Evolutionary conservation across 78 protist genomes (phyloP).

Genomic region (Chrysochromulina tobinii): DNA sequence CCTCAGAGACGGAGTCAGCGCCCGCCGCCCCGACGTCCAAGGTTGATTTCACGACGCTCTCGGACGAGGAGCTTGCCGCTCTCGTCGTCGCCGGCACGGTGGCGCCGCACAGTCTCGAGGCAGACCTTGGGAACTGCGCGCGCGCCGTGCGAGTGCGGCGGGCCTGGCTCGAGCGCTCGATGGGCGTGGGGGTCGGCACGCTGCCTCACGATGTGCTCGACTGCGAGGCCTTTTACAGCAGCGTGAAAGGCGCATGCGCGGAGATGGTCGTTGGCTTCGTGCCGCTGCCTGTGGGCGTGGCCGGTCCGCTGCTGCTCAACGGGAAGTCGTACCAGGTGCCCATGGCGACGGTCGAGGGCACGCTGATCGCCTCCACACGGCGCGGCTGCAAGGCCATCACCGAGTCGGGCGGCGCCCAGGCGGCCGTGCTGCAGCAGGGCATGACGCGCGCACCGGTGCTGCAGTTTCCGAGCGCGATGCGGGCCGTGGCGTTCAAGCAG

Average conservation of each 20-base stretch:
- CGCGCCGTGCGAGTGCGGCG: slow-evolving; percentile 70
- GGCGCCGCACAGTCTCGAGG: slow-evolving; percentile 53
- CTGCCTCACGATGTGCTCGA: background rate
- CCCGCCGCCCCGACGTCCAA: no score
- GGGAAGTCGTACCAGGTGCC: slow-evolving; percentile 62
- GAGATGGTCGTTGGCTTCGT: slow-evolving; percentile 89
- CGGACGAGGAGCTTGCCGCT: background rate
- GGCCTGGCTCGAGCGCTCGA: background rate
- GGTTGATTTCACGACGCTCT: no score
- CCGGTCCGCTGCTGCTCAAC: slow-evolving; percentile 79
- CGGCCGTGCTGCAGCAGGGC: slow-evolving; percentile 53
- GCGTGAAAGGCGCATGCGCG: slow-evolving; percentile 47
- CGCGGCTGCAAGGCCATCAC: slow-evolving; percentile 78
- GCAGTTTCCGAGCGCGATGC: background rate
- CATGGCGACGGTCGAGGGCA: slow-evolving; percentile 92
- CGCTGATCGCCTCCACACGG: slow-evolving; percentile 75
- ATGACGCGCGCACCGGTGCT: slow-evolving; percentile 90
- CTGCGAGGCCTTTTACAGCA: background rate
- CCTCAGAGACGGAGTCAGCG: no score
- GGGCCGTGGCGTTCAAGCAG: slow-evolving; percentile 35
- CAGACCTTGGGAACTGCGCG: slow-evolving; percentile 57
- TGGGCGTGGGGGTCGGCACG: background rate
- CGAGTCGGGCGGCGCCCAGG: slow-evolving; percentile 32
- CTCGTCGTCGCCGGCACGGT: slow-evolving; percentile 19
- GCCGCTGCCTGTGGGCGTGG: slow-evolving; percentile 77